These are phyloP conservation scores for Dysphania ambrosioides DNA, from an alignment of 148 eudicot species.

Conservation along the genomic window DNA sequence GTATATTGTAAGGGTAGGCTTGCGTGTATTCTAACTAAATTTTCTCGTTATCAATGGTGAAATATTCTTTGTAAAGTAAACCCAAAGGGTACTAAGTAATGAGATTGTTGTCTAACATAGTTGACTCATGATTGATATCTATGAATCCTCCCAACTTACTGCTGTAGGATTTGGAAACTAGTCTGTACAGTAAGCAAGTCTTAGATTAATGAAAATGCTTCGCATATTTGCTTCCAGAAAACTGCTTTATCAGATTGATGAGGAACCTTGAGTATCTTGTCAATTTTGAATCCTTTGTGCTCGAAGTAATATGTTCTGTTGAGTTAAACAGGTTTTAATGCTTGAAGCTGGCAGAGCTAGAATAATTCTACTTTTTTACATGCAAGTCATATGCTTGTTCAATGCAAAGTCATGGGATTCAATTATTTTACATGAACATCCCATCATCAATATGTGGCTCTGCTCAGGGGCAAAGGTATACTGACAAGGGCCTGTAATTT, in stretches of 20 bases:
- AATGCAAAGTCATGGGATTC: too few species aligned
- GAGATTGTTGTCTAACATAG: conserved; percentile 1
- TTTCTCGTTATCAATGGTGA: conserved; percentile 6
- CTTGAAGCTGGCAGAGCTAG: neutral
- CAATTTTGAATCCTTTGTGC: too few species aligned
- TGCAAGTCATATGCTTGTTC: neutral
- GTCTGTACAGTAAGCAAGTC: neutral
- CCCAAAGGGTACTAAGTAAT: neutral
- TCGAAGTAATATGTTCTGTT: too few species aligned
- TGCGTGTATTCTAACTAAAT: conserved; percentile 20
- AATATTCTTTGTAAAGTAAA: conserved; percentile 27
- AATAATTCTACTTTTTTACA: neutral
- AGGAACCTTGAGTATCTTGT: too few species aligned
- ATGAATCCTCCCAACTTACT: neutral
- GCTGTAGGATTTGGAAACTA: conserved; percentile 7
- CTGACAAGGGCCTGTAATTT: too few species aligned
- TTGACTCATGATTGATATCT: neutral
- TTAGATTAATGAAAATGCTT: neutral
- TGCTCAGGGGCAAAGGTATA: too few species aligned
- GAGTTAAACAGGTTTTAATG: neutral
- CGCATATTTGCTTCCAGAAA: neutral
- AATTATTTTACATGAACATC: neutral
- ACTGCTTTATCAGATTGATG: neutral
- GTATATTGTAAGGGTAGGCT: conserved; percentile 17
- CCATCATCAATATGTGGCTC: too few species aligned